phyloP scores from a whole-genome alignment of 305 asterid genomes.

The Fraxinus velutina region DNA sequence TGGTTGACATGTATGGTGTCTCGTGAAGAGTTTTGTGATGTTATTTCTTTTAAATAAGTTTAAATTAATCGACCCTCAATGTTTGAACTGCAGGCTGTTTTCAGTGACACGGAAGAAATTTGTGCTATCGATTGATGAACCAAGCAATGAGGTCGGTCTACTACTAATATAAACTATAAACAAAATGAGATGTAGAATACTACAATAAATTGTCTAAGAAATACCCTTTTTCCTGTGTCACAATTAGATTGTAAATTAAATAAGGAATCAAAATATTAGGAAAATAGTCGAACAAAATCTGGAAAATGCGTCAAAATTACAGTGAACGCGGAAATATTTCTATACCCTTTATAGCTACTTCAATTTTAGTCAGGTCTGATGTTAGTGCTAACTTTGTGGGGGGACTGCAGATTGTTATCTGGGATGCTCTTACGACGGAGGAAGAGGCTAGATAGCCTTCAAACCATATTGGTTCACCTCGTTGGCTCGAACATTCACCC shows the following conservation, averaged over 20 bases:
- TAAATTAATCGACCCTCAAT: neutral
- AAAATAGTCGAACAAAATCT: neutral
- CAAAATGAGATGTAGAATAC: neutral
- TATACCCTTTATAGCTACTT: neutral
- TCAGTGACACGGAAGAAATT: slow-evolving; percentile 75
- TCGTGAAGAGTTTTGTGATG: neutral
- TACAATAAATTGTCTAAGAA: neutral
- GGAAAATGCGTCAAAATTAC: neutral
- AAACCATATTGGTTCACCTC: slow-evolving; percentile 59
- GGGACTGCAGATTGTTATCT: slow-evolving; percentile 51
- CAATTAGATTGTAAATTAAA: neutral
- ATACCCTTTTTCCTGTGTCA: neutral
- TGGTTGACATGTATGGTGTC: neutral
- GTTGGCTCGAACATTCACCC: slow-evolving; percentile 80
- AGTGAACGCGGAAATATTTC: neutral
- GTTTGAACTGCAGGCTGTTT: slow-evolving; percentile 54
- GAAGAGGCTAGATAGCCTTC: slow-evolving; percentile 78
- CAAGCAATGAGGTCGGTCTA: slow-evolving; percentile 55
- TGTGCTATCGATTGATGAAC: slow-evolving; percentile 54
- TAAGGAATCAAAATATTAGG: neutral
- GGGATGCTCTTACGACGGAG: slow-evolving; percentile 76
- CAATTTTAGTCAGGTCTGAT: neutral
- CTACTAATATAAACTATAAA: neutral
- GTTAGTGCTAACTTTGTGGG: neutral
- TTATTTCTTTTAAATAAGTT: neutral